Conservation (phyloP, 306 rosid species). For the Lithocarpus polystachyus region DNA sequence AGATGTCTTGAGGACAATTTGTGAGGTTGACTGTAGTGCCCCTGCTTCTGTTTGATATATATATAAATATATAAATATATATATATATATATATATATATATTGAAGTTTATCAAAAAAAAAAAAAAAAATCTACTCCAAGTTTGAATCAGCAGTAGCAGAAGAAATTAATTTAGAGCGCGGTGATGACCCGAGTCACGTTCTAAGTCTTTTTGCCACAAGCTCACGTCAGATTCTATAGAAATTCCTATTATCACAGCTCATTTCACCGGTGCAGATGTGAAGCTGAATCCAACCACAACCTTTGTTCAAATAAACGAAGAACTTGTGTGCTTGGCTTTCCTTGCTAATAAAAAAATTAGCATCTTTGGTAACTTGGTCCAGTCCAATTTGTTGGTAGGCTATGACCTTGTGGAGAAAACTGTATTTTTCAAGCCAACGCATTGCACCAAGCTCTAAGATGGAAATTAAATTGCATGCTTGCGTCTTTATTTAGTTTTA, state of each 20-base stretch:
- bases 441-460: too few species aligned
- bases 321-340: conserved; percentile 45
- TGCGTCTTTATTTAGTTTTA: too few species aligned
- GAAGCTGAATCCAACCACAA: conserved; percentile 18
- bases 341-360: fast-evolving
- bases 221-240: not conserved
- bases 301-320: conserved; percentile 21
- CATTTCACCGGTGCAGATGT: conserved; percentile 42
- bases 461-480: too few species aligned
- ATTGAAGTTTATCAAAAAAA: too few species aligned
- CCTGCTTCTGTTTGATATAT: too few species aligned
- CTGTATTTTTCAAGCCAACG: too few species aligned
- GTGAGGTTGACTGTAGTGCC: too few species aligned
- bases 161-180: not conserved
- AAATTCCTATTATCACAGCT: conserved; percentile 17
- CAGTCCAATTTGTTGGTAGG: conserved; percentile 23
- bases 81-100: too few species aligned
- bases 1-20: too few species aligned
- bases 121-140: too few species aligned
- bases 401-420: too few species aligned
- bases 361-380: conserved; percentile 49
- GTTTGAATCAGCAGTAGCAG: conserved; percentile 19
- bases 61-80: too few species aligned
- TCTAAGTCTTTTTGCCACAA: conserved; percentile 24
- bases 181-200: not conserved